A percentile compares a stretch with the other conserved stretches of the same genome.
phyloP scores from a whole-genome alignment of 2,329 filamentous ascomycete species.

The Fusarium udum region DNA sequence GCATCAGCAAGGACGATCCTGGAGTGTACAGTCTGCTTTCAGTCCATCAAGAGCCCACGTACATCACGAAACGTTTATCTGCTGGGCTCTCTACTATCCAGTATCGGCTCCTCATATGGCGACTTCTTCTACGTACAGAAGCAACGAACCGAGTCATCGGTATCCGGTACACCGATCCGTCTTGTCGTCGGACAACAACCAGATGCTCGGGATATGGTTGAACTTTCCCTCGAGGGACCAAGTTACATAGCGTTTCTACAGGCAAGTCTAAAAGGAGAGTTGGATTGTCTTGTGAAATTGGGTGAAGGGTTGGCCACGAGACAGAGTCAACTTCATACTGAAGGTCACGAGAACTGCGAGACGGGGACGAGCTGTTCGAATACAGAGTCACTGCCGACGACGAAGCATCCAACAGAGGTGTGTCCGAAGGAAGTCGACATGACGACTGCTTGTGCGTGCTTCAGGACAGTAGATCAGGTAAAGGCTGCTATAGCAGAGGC shows the following conservation, averaged over 20 bases:
- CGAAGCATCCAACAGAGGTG: slow-evolving; percentile 19
- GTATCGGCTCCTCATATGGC: slow-evolving; percentile 5
- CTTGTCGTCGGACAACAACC: neutral
- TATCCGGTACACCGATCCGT: neutral
- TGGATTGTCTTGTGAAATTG: neutral
- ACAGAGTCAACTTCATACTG: slow-evolving; percentile 21
- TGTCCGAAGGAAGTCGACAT: slow-evolving; percentile 29
- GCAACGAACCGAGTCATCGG: neutral
- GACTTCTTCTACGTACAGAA: slow-evolving; percentile 17
- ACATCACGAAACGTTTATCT: slow-evolving; percentile 4
- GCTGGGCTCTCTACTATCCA: neutral
- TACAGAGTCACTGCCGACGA: neutral
- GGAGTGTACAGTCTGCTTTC: slow-evolving; percentile 10
- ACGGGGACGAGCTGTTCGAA: slow-evolving; percentile 25
- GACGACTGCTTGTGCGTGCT: slow-evolving; percentile 22
- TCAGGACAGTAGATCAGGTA: slow-evolving; percentile 21
- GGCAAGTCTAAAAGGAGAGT: neutral
- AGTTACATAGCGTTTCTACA: neutral
- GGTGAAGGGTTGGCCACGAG: slow-evolving; percentile 5
- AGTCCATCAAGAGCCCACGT: slow-evolving; percentile 5
- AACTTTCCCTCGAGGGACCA: neutral
- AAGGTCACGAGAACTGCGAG: slow-evolving; percentile 28
- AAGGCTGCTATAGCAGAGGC: slow-evolving; percentile 11
- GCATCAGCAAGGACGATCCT: neutral
- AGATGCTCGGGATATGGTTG: neutral